These are phyloP conservation scores for Wickerhamiella australiensis DNA, from an alignment of 805 yeast genomes.

Conservation along the genomic window DNA sequence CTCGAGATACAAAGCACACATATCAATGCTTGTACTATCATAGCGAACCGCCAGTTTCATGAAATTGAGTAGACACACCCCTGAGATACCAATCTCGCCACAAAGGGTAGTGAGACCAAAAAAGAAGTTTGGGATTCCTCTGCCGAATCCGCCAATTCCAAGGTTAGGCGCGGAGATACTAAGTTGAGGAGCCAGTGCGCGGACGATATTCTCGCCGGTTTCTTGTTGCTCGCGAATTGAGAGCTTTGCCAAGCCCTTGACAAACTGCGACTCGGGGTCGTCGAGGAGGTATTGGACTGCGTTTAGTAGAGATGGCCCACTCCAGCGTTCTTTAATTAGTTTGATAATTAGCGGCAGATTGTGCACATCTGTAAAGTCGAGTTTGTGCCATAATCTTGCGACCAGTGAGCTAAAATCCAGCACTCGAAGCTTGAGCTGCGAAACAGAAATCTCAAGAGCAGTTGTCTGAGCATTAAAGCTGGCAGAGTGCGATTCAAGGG, in stretches of 20 bases:
- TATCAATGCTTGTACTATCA: neutral
- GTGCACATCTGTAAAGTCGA: constrained; percentile 4
- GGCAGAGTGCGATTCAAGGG: neutral
- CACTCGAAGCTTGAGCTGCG: neutral
- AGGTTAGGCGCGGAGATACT: neutral
- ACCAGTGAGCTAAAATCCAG: constrained; percentile 1
- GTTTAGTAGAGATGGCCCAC: neutral
- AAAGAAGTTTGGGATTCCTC: neutral
- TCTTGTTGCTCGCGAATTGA: constrained; percentile 1
- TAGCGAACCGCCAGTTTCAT: constrained; percentile 23
- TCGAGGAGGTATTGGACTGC: constrained; percentile 6
- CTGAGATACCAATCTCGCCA: neutral
- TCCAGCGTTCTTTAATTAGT: constrained; percentile 8
- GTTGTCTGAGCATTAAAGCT: neutral
- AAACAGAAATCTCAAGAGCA: constrained; percentile 5
- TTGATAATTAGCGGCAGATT: neutral
- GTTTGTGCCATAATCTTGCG: constrained; percentile 8
- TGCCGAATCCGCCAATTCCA: constrained; percentile 1
- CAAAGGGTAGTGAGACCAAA: neutral
- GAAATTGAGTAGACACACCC: constrained; percentile 29
- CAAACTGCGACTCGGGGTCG: constrained; percentile 5
- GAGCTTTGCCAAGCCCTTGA: constrained; percentile 6
- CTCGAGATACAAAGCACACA: constrained; percentile 12
- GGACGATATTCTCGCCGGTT: neutral
- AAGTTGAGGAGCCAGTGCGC: constrained; percentile 1